Percentiles rank a stretch among this genome's conserved stretches.
Evolutionary conservation across 768 basidiomycete genomes (phyloP).

Genomic region (Naganishia randhawae): DNA sequence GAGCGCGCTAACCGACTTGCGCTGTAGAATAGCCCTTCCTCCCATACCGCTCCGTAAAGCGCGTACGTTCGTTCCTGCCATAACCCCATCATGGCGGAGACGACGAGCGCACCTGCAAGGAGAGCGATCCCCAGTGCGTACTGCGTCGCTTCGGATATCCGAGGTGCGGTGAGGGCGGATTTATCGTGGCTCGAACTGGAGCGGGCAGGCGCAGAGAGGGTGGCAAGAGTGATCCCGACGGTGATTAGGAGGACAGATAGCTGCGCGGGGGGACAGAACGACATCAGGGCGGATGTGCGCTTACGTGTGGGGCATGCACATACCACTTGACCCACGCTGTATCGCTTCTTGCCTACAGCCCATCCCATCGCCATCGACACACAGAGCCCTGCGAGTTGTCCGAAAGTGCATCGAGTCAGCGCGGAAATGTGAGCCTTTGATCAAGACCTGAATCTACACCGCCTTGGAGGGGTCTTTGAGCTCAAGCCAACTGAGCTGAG

Average conservation of each 20-base stretch:
- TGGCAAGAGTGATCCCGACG: conserved; percentile 67
- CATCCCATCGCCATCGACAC: conserved; percentile 73
- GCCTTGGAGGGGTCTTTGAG: too few species aligned
- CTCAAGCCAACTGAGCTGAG: too few species aligned
- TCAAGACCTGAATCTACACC: too few species aligned
- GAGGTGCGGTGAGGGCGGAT: neutral
- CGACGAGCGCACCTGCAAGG: conserved; percentile 63
- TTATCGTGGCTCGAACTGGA: neutral
- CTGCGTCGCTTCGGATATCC: conserved; percentile 32
- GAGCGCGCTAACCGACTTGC: conserved; percentile 54
- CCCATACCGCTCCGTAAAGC: conserved; percentile 72
- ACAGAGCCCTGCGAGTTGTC: conserved; percentile 61
- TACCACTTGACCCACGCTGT: conserved; percentile 60
- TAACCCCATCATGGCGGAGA: conserved; percentile 66
- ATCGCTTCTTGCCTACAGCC: conserved; percentile 60
- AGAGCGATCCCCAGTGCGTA: conserved; percentile 68
- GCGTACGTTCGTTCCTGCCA: conserved; percentile 73
- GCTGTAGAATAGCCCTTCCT: conserved; percentile 78
- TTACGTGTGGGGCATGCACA: too few species aligned
- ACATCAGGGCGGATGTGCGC: neutral
- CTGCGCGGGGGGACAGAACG: conserved; percentile 48
- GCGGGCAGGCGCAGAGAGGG: conserved; percentile 56
- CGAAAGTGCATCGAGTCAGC: too few species aligned
- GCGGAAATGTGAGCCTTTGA: too few species aligned
- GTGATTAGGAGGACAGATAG: conserved; percentile 66